Evolutionary conservation across 2,329 filamentous ascomycete species (phyloP), one percentile per base, ranked within the genome.

Genomic region (Aureobasidium sp.): DNA sequence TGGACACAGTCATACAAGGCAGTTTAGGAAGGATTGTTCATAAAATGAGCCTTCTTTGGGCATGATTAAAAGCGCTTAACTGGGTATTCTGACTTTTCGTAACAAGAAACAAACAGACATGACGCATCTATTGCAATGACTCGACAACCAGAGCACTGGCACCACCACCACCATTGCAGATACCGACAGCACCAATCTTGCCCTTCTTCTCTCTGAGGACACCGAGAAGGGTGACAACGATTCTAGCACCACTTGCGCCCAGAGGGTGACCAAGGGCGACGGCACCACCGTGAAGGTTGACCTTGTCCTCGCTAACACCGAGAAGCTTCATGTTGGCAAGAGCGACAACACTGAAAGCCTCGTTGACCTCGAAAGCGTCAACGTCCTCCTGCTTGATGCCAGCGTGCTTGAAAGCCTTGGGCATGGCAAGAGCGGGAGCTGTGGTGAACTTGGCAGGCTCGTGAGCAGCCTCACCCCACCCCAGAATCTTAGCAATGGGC

Each of bases 331-430:
- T 86, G 82, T 99, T 99, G 68, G 94, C 92, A 58, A 99, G 84
- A 42, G 94, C 91, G 66, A 99, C 94, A 55, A 96, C 94, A 66
- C 90, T 94, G 82, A 99, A 99, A 45, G 94, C 94, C 82, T 99
- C 94, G 82, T 99, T 99, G 82, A 99, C 97, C 82, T 99, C 94
- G 76, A 94, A 99, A 69, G 86, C 94, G 72, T 97, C 93, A 63
- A 99, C 83, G 64, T 90, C 82, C 66, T 87, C 85, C 68, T 87
- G 83, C 62, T 85, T 84, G 65, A 99, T 79, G 65, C 90, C 89
- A 65, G 94, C 94, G 78, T 99, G 93, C 83, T 93, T 91, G 72
- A 99, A 85, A 63, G 94, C 94, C 83, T 97, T 99, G 75, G 94
- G 94, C 70, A 99, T 95, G 67, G 94, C 94, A 62, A 97, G 84